phyloP scores from a whole-genome alignment of 805 yeast species.

The Wickerhamiella azyma region DNA sequence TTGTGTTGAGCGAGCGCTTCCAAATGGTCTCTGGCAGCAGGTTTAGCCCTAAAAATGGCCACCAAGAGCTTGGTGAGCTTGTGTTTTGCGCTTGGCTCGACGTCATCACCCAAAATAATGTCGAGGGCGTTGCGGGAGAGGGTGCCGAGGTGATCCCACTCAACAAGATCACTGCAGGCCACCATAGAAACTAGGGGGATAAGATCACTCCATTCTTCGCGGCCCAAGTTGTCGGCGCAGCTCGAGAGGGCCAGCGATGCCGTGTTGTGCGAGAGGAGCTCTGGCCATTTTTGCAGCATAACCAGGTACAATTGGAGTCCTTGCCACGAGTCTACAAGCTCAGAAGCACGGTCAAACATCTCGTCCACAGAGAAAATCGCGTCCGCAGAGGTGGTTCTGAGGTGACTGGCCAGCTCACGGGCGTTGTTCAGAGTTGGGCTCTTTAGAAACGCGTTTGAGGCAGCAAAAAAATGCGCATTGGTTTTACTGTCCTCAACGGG shows the following conservation, averaged over 20 bases:
- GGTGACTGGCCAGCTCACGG: neutral
- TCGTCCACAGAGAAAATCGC: neutral
- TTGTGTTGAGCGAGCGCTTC: conserved; percentile 1
- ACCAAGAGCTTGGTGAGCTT: neutral
- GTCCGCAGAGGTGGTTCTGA: neutral
- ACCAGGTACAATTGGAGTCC: neutral
- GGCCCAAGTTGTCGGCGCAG: neutral
- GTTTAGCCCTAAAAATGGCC: neutral
- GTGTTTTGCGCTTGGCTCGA: neutral
- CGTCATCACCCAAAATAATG: neutral
- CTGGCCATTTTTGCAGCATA: neutral
- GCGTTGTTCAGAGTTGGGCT: neutral
- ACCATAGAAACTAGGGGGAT: neutral
- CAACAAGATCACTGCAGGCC: neutral
- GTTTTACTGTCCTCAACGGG: neutral
- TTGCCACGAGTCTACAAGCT: neutral
- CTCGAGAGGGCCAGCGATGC: neutral
- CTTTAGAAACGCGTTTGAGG: neutral
- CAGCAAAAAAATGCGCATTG: neutral
- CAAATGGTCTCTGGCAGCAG: neutral
- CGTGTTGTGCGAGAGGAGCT: neutral
- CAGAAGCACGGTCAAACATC: neutral
- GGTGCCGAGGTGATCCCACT: neutral
- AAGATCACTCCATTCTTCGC: neutral
- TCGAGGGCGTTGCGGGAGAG: neutral